Evolutionary conservation across 495 filamentous ascomycete species (phyloP).

Genomic region (Annulohypoxylon bovei): DNA sequence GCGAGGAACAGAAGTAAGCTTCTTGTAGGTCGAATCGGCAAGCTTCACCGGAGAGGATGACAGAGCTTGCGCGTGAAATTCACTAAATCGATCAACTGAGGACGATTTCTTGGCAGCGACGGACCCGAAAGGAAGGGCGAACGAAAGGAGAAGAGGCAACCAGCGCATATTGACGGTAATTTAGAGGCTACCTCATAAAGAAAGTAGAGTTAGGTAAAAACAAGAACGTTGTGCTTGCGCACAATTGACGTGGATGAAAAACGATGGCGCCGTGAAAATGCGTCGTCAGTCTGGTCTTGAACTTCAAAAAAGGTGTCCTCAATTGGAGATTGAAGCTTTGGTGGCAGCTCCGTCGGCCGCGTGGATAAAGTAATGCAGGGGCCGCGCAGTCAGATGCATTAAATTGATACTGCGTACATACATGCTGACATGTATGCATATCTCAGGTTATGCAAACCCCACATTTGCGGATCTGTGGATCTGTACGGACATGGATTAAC

Average conservation of each 20-base stretch:
- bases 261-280: conserved; percentile 10
- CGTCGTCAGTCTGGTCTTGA: conserved; percentile 21
- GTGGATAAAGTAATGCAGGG: conserved; percentile 23
- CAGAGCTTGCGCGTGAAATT: conserved; percentile 73
- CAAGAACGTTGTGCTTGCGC: conserved; percentile 16
- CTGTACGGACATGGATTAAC: conserved; percentile 4
- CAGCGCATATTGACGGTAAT: conserved; percentile 59
- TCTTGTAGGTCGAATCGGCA: conserved; percentile 75
- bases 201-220: neutral
- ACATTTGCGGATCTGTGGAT: neutral
- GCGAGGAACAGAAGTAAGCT: conserved; percentile 78
- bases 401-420: too few relatives aligned
- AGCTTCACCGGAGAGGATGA: conserved; percentile 76
- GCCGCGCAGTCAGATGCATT: neutral
- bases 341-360: neutral
- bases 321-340: conserved; percentile 34
- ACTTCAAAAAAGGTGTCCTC: conserved; percentile 48
- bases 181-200: conserved; percentile 11
- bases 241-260: conserved; percentile 17
- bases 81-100: conserved; percentile 65
- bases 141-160: conserved; percentile 66
- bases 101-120: conserved; percentile 67
- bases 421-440: too few relatives aligned
- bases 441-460: neutral
- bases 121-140: conserved; percentile 62